These are phyloP conservation scores for Brassica cretica DNA, from an alignment of 345 rosid genomes.

Conservation along the genomic window DNA sequence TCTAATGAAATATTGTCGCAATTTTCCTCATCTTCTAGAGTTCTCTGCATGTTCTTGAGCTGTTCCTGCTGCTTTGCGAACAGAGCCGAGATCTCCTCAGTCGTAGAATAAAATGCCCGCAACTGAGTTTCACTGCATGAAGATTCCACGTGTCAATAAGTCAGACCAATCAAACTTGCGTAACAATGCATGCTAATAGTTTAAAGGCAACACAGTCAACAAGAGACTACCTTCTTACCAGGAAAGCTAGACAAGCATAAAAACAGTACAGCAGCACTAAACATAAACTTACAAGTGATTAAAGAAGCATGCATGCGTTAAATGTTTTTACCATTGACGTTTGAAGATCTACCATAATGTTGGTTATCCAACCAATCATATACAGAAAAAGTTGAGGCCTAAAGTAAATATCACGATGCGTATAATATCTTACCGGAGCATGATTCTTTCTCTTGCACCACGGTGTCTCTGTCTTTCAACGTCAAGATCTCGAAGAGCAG, in stretches of 20 bases:
- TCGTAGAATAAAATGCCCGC: slow-evolving; percentile 91
- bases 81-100: slow-evolving; percentile 75
- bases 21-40: slow-evolving; percentile 91
- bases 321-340: neutral
- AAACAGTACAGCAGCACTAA: slow-evolving; percentile 7
- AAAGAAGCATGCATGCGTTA: neutral
- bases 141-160: slow-evolving; percentile 20
- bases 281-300: neutral
- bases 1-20: slow-evolving; percentile 74
- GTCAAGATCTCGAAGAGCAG: slow-evolving; percentile 82
- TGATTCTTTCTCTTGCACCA: slow-evolving; percentile 97
- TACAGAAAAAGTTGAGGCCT: neutral
- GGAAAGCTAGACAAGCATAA: slow-evolving; percentile 14
- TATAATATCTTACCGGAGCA: slow-evolving; percentile 74
- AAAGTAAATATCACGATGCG: neutral
- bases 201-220: slow-evolving; percentile 8
- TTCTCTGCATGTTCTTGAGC: slow-evolving; percentile 87
- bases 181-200: slow-evolving; percentile 15
- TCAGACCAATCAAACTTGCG: slow-evolving; percentile 18
- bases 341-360: neutral
- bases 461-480: slow-evolving; percentile 86
- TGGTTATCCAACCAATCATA: slow-evolving; percentile 21
- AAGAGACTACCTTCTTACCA: slow-evolving; percentile 2
- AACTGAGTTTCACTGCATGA: slow-evolving; percentile 87
- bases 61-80: slow-evolving; percentile 97